phyloP scores from a whole-genome alignment of 345 rosid genomes.

The Eucalyptus tenuipes region DNA sequence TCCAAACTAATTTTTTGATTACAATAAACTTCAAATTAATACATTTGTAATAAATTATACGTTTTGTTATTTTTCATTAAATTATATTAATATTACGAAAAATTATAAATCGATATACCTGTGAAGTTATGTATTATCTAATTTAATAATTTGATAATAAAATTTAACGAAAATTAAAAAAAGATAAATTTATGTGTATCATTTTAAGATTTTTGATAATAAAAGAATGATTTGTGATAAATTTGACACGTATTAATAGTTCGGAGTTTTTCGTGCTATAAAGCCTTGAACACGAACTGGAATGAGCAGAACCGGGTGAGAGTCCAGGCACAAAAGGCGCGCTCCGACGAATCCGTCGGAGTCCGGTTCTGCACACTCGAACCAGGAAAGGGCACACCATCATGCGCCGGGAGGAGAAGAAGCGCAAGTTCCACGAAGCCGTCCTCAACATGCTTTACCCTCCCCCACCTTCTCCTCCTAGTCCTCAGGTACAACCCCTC shows the following conservation, averaged over 20 bases:
- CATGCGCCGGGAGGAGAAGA: constrained; percentile 47
- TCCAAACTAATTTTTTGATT: accelerated
- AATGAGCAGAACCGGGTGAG: background rate
- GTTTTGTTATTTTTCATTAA: accelerated
- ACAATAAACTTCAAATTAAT: too few species aligned
- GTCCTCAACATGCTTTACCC: constrained; percentile 51
- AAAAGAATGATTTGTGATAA: too few species aligned
- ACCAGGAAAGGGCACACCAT: background rate
- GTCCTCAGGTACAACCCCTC: background rate
- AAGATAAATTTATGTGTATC: accelerated
- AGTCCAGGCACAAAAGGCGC: background rate
- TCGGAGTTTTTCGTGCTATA: too few species aligned
- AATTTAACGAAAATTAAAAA: accelerated
- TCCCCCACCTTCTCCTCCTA: constrained; percentile 11
- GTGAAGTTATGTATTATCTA: accelerated
- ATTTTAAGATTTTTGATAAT: too few species aligned
- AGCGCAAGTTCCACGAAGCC: constrained; percentile 54
- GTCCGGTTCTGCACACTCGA: background rate
- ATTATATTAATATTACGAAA: background rate
- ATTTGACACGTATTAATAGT: too few species aligned
- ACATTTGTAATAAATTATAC: background rate
- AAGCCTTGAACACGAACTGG: background rate
- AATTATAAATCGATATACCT: too few species aligned
- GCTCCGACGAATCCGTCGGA: background rate
- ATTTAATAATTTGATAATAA: too few species aligned